phyloP scores from a whole-genome alignment of 2,329 filamentous ascomycete genomes.

The Parafenestella ontariensis region DNA sequence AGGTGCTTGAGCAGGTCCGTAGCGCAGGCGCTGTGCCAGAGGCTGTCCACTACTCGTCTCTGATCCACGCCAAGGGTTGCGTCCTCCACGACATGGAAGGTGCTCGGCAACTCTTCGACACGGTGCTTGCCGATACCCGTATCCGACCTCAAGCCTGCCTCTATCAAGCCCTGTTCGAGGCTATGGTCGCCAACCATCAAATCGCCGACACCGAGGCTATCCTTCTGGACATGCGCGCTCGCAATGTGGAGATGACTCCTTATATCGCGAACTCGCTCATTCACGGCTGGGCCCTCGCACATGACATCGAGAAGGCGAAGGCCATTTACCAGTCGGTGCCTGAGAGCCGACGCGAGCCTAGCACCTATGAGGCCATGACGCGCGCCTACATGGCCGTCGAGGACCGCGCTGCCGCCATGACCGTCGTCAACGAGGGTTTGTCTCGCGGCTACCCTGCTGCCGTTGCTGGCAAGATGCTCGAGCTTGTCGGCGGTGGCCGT shows the following conservation, averaged over 20 bases:
- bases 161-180: conserved; percentile 96
- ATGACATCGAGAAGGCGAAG: conserved; percentile 79
- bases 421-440: conserved; percentile 87
- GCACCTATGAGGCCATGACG: conserved; percentile 99
- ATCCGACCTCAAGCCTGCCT: conserved; percentile 81
- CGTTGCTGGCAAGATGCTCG: conserved; percentile 91
- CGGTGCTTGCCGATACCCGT: conserved; percentile 71
- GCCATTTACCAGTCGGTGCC: conserved; percentile 81
- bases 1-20: conserved; percentile 80
- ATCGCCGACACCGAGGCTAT: conserved; percentile 75
- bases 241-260: conserved; percentile 83
- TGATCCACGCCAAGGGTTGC: conserved; percentile 95
- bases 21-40: conserved; percentile 78
- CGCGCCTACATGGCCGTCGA: conserved; percentile 87
- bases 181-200: conserved; percentile 92
- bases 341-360: conserved; percentile 84
- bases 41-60: conserved; percentile 91
- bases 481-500: conserved; percentile 68
- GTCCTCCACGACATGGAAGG: conserved; percentile 89
- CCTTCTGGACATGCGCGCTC: conserved; percentile 75
- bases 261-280: conserved; percentile 99
- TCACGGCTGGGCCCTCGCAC: conserved; percentile 90
- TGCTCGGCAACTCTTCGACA: conserved; percentile 81
- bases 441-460: conserved; percentile 88
- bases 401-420: conserved; percentile 76